A percentile compares a stretch with the other conserved stretches of the same genome.
Conservation (phyloP, 1,139 yeast species). For the Spathaspora sp. region DNA sequence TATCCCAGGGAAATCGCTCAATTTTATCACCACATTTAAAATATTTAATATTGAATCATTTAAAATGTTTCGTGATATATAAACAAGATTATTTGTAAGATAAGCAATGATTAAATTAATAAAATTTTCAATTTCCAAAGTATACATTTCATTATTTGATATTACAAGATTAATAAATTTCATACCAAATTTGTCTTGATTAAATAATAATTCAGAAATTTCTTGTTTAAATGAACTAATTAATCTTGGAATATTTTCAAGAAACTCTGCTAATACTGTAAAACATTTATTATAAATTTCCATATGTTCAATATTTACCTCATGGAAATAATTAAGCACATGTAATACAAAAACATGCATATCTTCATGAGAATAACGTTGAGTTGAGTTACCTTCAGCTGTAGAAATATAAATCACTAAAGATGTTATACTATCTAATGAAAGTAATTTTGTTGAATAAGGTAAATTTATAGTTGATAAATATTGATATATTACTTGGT, state of each 20-base stretch:
- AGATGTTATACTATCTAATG: conserved; percentile 32
- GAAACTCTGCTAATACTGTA: conserved; percentile 41
- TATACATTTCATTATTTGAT: conserved; percentile 27
- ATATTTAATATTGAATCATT: conserved; percentile 38
- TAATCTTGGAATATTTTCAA: conserved; percentile 47
- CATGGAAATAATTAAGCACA: conserved; percentile 19
- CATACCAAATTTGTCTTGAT: conserved; percentile 37
- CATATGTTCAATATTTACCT: conserved; percentile 15
- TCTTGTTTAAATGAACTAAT: conserved; percentile 27
- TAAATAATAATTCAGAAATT: conserved; percentile 33
- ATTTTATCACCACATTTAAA: conserved; percentile 49
- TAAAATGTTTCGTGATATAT: conserved; percentile 46
- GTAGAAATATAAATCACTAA: conserved; percentile 35
- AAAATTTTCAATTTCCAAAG: conserved; percentile 46
- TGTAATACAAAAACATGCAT: conserved; percentile 16
- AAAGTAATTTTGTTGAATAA: conserved; percentile 14
- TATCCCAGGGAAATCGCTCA: conserved; percentile 60
- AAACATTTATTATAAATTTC: conserved; percentile 30
- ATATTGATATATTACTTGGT: conserved; percentile 8
- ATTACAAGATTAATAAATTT: conserved; percentile 26
- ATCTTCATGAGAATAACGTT: conserved; percentile 27
- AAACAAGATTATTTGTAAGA: conserved; percentile 51
- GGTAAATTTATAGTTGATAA: conserved; percentile 2
- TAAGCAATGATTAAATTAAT: conserved; percentile 53
- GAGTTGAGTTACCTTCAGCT: conserved; percentile 36